phyloP scores from a whole-genome alignment of 2,329 filamentous ascomycete genomes.

The Ophiostoma ips region DNA sequence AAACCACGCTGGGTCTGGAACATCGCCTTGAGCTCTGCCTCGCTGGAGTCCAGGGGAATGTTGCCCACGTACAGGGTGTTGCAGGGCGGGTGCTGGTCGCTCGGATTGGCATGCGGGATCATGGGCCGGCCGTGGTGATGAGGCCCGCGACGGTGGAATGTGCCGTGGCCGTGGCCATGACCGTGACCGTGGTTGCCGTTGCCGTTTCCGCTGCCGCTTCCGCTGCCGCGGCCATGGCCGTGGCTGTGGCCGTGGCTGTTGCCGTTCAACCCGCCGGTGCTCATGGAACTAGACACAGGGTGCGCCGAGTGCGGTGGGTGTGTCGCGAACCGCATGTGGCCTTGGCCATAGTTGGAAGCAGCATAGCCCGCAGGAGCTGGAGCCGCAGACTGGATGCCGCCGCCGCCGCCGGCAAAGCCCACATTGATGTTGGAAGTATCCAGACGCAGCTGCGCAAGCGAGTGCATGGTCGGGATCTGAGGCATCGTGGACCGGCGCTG shows the following conservation, averaged over 20 bases:
- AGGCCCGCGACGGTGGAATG: neutral
- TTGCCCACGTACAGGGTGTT: slow-evolving; percentile 99
- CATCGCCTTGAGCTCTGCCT: slow-evolving; percentile 87
- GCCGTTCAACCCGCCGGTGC: slow-evolving; percentile 13
- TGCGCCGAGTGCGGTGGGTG: neutral
- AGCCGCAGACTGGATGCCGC: neutral
- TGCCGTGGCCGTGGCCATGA: no score
- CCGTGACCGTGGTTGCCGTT: no score
- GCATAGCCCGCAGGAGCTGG: neutral
- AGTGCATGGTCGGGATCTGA: slow-evolving; percentile 48
- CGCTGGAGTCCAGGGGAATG: slow-evolving; percentile 77
- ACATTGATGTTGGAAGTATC: neutral
- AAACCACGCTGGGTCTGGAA: slow-evolving; percentile 92
- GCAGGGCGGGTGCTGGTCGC: slow-evolving; percentile 92
- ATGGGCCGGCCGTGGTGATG: slow-evolving; percentile 29
- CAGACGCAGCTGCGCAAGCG: slow-evolving; percentile 33
- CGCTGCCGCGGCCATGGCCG: no score
- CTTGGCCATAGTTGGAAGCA: neutral
- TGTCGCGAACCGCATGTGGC: neutral
- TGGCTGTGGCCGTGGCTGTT: no score
- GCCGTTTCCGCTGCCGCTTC: no score
- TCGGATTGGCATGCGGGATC: slow-evolving; percentile 80
- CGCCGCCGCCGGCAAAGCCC: no score
- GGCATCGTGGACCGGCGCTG: slow-evolving; percentile 50
- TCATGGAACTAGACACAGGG: neutral